Evolutionary conservation across 345 rosid genomes (phyloP), one percentile per base, ranked within the genome.

Genomic region (Lepidium africanum): DNA sequence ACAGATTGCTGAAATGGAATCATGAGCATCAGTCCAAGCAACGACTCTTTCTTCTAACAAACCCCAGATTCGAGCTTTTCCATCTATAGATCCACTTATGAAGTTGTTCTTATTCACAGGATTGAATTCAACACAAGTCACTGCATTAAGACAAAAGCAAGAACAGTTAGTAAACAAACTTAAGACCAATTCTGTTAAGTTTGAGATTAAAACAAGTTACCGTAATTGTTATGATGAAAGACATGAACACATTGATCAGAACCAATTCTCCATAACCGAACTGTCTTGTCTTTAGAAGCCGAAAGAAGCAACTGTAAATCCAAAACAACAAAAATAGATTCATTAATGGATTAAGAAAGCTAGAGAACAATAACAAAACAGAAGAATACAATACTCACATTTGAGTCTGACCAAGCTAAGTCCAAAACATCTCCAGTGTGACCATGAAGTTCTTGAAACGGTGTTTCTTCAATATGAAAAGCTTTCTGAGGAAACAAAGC

Each of bases 21-120:
- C 87, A 48, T 75, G 79, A 7, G 73, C 81, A n/a, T 90, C 88
- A 1, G 78, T 81, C 99, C 99, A 93, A 74, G 84, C 82, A 15
- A 90, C 83, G 47, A 93, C 97, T 78, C 85, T 81, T 57, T 77
- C 65, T 77, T 87, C 84, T 7, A 75, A 62, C 3, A 86, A 81
- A 10, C 95, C 90, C 99, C 99, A 93, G 27, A 93, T 80, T 65
- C 99, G 84, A 59, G 84, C 97, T 81, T 88, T 93, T 46, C 99
- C 99, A 76, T 93, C 99, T 12, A 90, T 84, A 2, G 91, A 93
- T 62, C 99, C 97, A 41, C 91, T 90, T 75, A 87, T 59, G 81
- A 93, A 93, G 80, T 79, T 66, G 67, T 83, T 84, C 50, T 90
- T 82, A 55, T 88, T 73, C 30, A 67, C 52, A 16, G 99, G 97